A percentile compares a stretch with the other conserved stretches of the same genome.
phyloP scores from a whole-genome alignment of 345 rosid species.

The Brassica rapa region DNA sequence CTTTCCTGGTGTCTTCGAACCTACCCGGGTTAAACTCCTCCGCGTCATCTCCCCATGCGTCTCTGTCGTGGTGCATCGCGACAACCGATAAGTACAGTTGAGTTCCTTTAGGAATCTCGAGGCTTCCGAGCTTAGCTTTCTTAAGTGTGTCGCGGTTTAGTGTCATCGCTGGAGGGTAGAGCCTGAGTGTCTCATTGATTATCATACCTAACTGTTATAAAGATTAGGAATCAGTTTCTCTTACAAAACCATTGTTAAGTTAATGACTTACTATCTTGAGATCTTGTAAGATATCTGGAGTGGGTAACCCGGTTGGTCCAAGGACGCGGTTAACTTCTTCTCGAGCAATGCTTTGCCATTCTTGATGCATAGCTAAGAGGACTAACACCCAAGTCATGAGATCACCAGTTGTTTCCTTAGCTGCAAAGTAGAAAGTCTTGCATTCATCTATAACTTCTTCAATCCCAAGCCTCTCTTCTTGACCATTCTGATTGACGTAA shows the following conservation, averaged over 20 bases:
- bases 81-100: conserved; percentile 51
- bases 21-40: conserved; percentile 66
- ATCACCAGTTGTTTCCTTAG: conserved; percentile 76
- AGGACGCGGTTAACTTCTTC: conserved; percentile 60
- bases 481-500: conserved; percentile 49
- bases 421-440: conserved; percentile 88
- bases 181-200: conserved; percentile 68
- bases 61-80: conserved; percentile 62
- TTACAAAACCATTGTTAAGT: background rate
- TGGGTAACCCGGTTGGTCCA: conserved; percentile 39
- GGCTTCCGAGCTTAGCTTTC: conserved; percentile 54
- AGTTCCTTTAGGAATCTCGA: conserved; percentile 64
- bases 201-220: conserved; percentile 61
- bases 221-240: background rate
- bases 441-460: conserved; percentile 85
- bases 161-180: conserved; percentile 64
- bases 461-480: conserved; percentile 58
- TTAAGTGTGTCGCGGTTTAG: conserved; percentile 45
- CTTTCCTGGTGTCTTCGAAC: conserved; percentile 53
- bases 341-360: conserved; percentile 78
- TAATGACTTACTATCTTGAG: conserved; percentile 64
- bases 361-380: conserved; percentile 68
- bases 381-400: conserved; percentile 71
- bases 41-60: conserved; percentile 73
- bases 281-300: conserved; percentile 49